These are phyloP conservation scores for Ogataea paraovalis DNA, from an alignment of 805 yeast genomes.

Conservation along the genomic window DNA sequence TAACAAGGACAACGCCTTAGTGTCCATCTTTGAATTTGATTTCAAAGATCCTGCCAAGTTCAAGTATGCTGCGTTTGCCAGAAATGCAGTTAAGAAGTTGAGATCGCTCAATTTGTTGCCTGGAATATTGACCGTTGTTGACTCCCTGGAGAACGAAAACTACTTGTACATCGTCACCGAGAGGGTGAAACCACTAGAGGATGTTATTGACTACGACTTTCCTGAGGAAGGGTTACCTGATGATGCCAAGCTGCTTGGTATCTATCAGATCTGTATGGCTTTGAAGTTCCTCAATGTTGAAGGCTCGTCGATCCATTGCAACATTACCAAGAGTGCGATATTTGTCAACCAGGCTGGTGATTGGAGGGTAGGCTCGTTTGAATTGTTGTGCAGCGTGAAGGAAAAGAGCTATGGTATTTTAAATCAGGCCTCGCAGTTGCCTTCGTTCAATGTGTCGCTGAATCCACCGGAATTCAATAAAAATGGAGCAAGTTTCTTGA, in stretches of 20 bases:
- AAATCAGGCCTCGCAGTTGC: constrained; percentile 24
- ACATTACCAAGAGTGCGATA: constrained; percentile 51
- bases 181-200: constrained; percentile 50
- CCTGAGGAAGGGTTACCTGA: constrained; percentile 22
- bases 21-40: constrained; percentile 66
- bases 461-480: constrained; percentile 51
- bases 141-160: constrained; percentile 59
- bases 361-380: constrained; percentile 84
- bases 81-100: constrained; percentile 42
- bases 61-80: constrained; percentile 35
- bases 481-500: constrained; percentile 40
- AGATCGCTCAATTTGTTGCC: constrained; percentile 60
- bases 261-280: constrained; percentile 51
- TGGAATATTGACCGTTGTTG: constrained; percentile 59
- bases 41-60: constrained; percentile 35
- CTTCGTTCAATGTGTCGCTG: constrained; percentile 17
- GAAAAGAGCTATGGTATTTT: constrained; percentile 37
- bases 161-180: constrained; percentile 64
- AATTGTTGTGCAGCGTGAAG: constrained; percentile 50
- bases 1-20: constrained; percentile 47
- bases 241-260: constrained; percentile 47
- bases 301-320: constrained; percentile 60
- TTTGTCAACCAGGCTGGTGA: constrained; percentile 70
- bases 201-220: constrained; percentile 30
- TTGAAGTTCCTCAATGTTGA: constrained; percentile 56